phyloP scores from a whole-genome alignment of 2,329 filamentous ascomycete species.

The Penicillium oxalicum region DNA sequence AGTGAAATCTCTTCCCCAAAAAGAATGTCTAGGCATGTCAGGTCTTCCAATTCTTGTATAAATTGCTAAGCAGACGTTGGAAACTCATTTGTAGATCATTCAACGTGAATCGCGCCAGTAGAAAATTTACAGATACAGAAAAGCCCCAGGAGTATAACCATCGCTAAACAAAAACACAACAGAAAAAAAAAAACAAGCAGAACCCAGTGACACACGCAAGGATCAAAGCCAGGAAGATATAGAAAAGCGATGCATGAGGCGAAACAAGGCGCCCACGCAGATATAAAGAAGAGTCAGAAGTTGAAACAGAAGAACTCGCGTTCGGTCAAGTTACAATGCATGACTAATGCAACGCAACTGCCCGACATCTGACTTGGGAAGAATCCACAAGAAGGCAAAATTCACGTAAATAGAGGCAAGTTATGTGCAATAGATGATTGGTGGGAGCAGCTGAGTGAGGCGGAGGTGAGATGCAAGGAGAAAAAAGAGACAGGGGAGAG shows the following conservation, averaged over 20 bases:
- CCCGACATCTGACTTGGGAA: background rate
- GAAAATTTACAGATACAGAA: conserved; percentile 13
- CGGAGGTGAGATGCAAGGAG: background rate
- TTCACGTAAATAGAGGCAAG: background rate
- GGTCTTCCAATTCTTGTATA: too few relatives aligned
- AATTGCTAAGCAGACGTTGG: background rate
- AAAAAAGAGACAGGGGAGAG: too few relatives aligned
- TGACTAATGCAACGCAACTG: background rate
- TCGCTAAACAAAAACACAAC: conserved; percentile 14
- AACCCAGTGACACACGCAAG: background rate
- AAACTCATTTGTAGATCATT: background rate
- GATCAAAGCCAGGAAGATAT: background rate
- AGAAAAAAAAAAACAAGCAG: background rate
- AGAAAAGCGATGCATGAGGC: too few relatives aligned
- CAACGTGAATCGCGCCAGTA: background rate
- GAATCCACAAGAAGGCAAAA: background rate
- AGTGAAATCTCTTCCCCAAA: too few relatives aligned
- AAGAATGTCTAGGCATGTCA: too few relatives aligned
- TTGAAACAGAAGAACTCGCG: background rate
- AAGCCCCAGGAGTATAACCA: conserved; percentile 9
- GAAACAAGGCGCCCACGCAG: too few relatives aligned
- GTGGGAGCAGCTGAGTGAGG: background rate
- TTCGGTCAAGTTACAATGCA: background rate
- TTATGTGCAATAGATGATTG: background rate
- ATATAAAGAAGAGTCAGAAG: background rate